Base-by-base conservation (phyloP, 306 rosid species). In the Lathyrus tuberosus region DNA sequence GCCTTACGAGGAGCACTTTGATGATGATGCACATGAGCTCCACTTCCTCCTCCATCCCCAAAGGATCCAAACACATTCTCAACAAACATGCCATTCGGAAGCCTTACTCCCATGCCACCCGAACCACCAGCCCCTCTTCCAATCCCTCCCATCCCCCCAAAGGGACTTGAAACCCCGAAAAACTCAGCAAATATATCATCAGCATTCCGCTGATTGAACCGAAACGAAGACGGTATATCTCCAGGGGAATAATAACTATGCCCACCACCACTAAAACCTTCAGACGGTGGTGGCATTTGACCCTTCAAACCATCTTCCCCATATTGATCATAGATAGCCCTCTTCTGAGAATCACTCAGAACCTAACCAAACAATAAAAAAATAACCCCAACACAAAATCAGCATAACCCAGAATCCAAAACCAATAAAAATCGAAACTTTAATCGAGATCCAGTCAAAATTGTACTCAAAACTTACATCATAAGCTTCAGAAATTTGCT, bases 291-390 rank as follows among this genome's bases (percentile, higher is more conserved):
- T 33, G 88, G 85, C 69, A 81, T 76, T 64, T 81, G 84, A 69
- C 88, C 88, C 77, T 83, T 85, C 31, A 85, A 24, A 33, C 88
- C 90, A 51, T 81, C 88, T 74, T 85, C 88, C 11, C 94, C 90
- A 48, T 75, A 85, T 44, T 85, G 84, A 51, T 85, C 94, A 70
- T 85, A 85, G 0, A 85, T 3, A 4, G 80, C 87, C 65, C 78
- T 81, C 80, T 85, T 88, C 54, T 80, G 83, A 28, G 94, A 80
- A 80, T 88, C 90, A 76, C 90, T 88, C 41, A 88, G 75, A 51
- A 88, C 94, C 94, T 87, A 35, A 26, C 12, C 62, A 12, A 65
- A 44, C 17, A 44, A 44, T 35, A 5, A 13, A 72, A 38, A 17
- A 15, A 6, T 9, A 31, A 31, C 2, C 14, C 15, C 44, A 76